Evolutionary conservation across 176 grass and related monocot species (phyloP).

Genomic region (Carex pumila): DNA sequence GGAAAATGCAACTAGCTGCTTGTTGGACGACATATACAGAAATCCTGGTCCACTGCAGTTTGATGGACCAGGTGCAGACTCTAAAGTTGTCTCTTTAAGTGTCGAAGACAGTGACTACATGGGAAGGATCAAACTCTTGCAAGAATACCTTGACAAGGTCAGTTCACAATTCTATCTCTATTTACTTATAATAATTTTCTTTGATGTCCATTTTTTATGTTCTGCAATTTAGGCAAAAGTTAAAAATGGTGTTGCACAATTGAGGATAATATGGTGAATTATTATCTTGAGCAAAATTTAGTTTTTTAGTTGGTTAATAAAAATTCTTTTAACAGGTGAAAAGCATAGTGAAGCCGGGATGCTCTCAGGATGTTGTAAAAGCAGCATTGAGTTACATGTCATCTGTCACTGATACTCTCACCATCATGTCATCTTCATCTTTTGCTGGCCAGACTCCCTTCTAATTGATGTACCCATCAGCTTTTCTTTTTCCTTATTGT

Average conservation of each 20-base stretch:
- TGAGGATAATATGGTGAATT: no score
- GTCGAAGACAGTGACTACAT: conserved; percentile 99
- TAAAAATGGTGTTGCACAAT: no score
- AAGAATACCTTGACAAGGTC: conserved; percentile 95
- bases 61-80: conserved; percentile 72
- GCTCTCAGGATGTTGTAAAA: conserved; percentile 90
- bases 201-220: no score
- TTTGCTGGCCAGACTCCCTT: conserved; percentile 30
- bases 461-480: conserved; percentile 17
- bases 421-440: conserved; percentile 63
- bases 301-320: not conserved
- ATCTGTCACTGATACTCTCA: conserved; percentile 76
- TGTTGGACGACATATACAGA: conserved; percentile 97
- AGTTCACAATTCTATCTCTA: not conserved
- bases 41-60: conserved; percentile 94
- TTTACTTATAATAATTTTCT: not conserved
- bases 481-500: not conserved
- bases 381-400: conserved; percentile 74
- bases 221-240: no score
- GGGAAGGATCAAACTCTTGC: conserved; percentile 90
- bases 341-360: conserved; percentile 95
- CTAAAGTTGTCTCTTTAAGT: conserved; percentile 62
- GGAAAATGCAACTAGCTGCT: conserved; percentile 55
- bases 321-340: conserved; percentile 55
- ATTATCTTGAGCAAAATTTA: no score